Evolutionary conservation across 2,329 filamentous ascomycete species (phyloP), one percentile per base, ranked within the genome.

Genomic region (Nothophaeocryptopus gaeumannii): DNA sequence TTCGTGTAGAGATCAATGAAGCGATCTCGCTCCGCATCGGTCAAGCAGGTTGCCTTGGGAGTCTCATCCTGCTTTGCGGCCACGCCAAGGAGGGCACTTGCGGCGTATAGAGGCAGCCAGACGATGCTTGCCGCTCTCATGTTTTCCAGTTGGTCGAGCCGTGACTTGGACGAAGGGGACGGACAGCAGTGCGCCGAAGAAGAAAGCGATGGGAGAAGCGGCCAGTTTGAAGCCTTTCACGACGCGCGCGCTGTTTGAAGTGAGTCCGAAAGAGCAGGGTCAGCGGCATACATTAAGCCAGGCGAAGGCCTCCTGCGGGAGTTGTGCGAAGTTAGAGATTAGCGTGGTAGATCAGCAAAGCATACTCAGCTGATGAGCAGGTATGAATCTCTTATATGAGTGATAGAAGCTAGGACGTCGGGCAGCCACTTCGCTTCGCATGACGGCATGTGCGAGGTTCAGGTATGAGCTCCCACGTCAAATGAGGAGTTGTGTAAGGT

Each of bases 161-260:
- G 39, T 43, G 46, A 48, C 45, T 12, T 45, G 45, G 14, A 52
- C 50, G n/a, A 52, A 52, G 13, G 50, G 50, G 3, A 52, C 45
- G 11, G 50, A 52, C 35, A 52, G 33, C 5, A 52, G 31, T 26
- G 50, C 50, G 39, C 46, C 37, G 15, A 47, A 15, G 36, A 52
- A 45, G 50, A 52, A 45, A 15, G 46, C 45, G 7, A 45, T 40
- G 11, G 50, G 50, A 36, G 50, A 52, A 31, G 9, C 45, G 34
- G 50, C 39, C 50, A 52, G 47, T 26, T 26, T 26, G 20, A 26
- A 26, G 4, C 20, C 7, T 26, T 7, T 26, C 20, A 26, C 20
- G 20, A 26, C 20, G 20, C 20, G 20, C 20, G 16, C n/a, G 13
- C 40, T 43, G 20, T 26, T 26, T 26, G 3, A 7, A 7, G 20